A percentile compares a stretch with the other conserved stretches of the same genome.
Evolutionary conservation across 1,139 yeast species (phyloP).

Genomic region (Hyphopichia burtonii): DNA sequence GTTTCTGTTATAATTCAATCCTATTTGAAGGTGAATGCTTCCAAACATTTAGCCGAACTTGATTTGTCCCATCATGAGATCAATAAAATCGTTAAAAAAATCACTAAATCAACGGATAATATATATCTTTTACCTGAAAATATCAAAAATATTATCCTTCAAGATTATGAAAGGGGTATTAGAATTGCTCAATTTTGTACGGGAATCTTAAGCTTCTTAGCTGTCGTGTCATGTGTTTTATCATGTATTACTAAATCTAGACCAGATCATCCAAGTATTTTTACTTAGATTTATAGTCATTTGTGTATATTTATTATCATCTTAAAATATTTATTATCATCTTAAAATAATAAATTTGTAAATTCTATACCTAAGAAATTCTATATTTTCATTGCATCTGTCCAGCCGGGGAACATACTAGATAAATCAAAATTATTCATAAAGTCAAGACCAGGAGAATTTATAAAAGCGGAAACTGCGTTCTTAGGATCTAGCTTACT

Average conservation of each 20-base stretch:
- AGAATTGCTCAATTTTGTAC: constrained; percentile 20
- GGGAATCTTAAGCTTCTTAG: constrained; percentile 17
- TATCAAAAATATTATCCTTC: constrained; percentile 12
- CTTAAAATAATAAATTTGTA: too few species aligned
- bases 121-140: constrained; percentile 12
- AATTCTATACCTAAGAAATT: too few species aligned
- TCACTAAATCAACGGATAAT: constrained; percentile 19
- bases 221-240: constrained; percentile 15
- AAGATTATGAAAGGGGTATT: constrained; percentile 20
- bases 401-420: constrained; percentile 22
- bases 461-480: constrained; percentile 1
- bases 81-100: constrained; percentile 11
- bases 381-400: constrained; percentile 12
- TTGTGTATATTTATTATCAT: not conserved
- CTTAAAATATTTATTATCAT: too few species aligned
- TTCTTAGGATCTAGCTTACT: not conserved
- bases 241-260: constrained; percentile 4
- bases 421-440: constrained; percentile 20
- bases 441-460: constrained; percentile 18
- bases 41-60: constrained; percentile 8
- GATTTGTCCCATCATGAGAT: constrained; percentile 11
- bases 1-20: constrained; percentile 30
- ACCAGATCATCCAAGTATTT: not conserved
- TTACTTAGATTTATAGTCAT: not conserved
- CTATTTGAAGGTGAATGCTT: constrained; percentile 13